These are phyloP conservation scores for Colletotrichum graminicola DNA, from an alignment of 2,329 filamentous ascomycete genomes.

Conservation along the genomic window DNA sequence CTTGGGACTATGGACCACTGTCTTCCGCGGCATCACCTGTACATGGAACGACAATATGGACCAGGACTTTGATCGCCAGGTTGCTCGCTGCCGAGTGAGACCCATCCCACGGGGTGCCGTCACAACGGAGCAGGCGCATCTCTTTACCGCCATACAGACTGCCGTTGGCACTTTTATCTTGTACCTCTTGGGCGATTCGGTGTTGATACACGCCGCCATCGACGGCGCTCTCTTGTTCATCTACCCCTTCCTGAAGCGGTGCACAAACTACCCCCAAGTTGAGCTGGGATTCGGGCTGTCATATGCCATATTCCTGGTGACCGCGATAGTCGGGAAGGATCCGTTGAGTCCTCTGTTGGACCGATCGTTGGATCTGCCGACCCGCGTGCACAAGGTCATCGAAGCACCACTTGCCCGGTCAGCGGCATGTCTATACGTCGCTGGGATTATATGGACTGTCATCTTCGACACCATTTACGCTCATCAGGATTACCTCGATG, in stretches of 20 bases:
- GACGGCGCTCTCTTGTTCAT: slow-evolving; percentile 46
- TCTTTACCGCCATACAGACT: slow-evolving; percentile 49
- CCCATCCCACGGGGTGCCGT: slow-evolving; percentile 53
- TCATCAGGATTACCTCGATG: slow-evolving; percentile 51
- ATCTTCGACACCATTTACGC: slow-evolving; percentile 55
- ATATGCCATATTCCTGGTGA: slow-evolving; percentile 50
- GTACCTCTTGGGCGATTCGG: background rate
- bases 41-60: slow-evolving; percentile 54
- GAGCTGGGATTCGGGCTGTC: slow-evolving; percentile 52
- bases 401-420: background rate
- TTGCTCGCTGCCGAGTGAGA: slow-evolving; percentile 49
- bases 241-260: slow-evolving; percentile 53
- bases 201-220: slow-evolving; percentile 40
- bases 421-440: slow-evolving; percentile 40
- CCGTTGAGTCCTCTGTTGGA: background rate
- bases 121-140: slow-evolving; percentile 46
- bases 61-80: slow-evolving; percentile 49
- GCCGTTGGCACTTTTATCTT: background rate
- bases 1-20: background rate
- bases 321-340: slow-evolving; percentile 45
- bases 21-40: slow-evolving; percentile 1
- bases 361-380: background rate
- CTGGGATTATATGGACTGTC: slow-evolving; percentile 49
- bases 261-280: slow-evolving; percentile 52
- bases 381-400: background rate